Evolutionary conservation across 1,284 basidiomycete species (phyloP).

Genomic region (Abortiporus biennis): DNA sequence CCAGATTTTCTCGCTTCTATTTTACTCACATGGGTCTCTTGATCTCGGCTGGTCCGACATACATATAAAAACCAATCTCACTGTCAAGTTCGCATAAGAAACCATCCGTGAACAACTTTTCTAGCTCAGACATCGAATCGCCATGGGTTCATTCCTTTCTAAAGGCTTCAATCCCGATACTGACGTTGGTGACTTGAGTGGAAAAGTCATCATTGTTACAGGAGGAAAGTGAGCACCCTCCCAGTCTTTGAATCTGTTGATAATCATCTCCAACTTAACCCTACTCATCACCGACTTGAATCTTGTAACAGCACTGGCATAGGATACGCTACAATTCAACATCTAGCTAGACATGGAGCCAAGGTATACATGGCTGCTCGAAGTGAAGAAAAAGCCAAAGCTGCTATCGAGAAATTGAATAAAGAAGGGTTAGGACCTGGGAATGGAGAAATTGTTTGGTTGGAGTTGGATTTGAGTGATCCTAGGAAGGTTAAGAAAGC

Average conservation of each 20-base stretch:
- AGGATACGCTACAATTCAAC: slow-evolving; percentile 32
- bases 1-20: no score
- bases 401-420: slow-evolving; percentile 31
- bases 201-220: slow-evolving; percentile 34
- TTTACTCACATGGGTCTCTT: no score
- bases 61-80: no score
- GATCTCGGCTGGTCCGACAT: no score
- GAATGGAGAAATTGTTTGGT: slow-evolving; percentile 36
- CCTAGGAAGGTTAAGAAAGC: slow-evolving; percentile 34
- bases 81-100: no score
- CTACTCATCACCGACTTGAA: no score
- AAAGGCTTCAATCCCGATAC: slow-evolving; percentile 16
- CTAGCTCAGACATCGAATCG: no score
- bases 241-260: neutral
- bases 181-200: slow-evolving; percentile 28
- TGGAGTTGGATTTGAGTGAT: slow-evolving; percentile 40
- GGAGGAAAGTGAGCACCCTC: slow-evolving; percentile 31
- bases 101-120: no score
- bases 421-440: slow-evolving; percentile 24
- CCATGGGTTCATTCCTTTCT: slow-evolving; percentile 17
- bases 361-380: slow-evolving; percentile 39
- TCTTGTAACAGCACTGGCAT: slow-evolving; percentile 31
- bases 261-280: neutral
- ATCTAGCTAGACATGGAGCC: slow-evolving; percentile 34
- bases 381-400: slow-evolving; percentile 31